phyloP scores from a whole-genome alignment of 1,284 basidiomycete genomes.

The Leccinum olivaceoglutinosum region DNA sequence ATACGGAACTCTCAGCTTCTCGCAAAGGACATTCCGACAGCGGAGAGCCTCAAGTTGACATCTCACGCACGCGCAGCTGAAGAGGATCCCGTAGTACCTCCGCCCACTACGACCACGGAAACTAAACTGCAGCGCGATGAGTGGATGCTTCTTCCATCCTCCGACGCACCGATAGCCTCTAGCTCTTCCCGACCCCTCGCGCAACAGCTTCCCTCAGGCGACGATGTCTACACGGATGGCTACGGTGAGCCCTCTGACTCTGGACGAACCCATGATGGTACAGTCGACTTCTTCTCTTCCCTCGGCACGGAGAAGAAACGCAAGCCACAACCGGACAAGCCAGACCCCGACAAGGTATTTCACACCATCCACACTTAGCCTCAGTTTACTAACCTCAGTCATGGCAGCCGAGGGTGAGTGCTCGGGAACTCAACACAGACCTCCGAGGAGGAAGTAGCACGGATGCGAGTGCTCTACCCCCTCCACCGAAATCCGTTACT shows the following conservation, averaged over 20 bases:
- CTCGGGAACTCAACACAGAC: slow-evolving; percentile 79
- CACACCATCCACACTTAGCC: background rate
- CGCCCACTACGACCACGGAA: slow-evolving; percentile 40
- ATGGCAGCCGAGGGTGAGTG: slow-evolving; percentile 53
- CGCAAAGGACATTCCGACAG: slow-evolving; percentile 73
- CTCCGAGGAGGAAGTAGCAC: slow-evolving; percentile 52
- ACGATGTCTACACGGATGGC: slow-evolving; percentile 61
- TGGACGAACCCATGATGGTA: slow-evolving; percentile 44
- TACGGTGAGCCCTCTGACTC: slow-evolving; percentile 58
- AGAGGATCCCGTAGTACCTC: slow-evolving; percentile 40
- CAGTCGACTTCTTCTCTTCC: slow-evolving; percentile 72
- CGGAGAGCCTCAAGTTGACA: slow-evolving; percentile 64
- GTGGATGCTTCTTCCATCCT: slow-evolving; percentile 78
- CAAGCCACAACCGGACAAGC: slow-evolving; percentile 57
- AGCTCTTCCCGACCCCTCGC: slow-evolving; percentile 19
- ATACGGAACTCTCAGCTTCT: slow-evolving; percentile 41
- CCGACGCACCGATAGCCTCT: slow-evolving; percentile 23
- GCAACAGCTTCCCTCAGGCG: slow-evolving; percentile 29
- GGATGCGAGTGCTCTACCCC: slow-evolving; percentile 49
- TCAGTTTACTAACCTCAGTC: slow-evolving; percentile 2
- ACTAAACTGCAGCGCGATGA: slow-evolving; percentile 67
- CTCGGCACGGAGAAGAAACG: slow-evolving; percentile 75
- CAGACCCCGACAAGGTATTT: slow-evolving; percentile 67
- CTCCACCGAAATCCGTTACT: slow-evolving; percentile 44
- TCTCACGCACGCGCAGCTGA: slow-evolving; percentile 47